Percentiles rank a stretch among this genome's conserved stretches.
Evolutionary conservation across 352 stramenopile genomes (phyloP).

Genomic region (Phytopythium aichiense): DNA sequence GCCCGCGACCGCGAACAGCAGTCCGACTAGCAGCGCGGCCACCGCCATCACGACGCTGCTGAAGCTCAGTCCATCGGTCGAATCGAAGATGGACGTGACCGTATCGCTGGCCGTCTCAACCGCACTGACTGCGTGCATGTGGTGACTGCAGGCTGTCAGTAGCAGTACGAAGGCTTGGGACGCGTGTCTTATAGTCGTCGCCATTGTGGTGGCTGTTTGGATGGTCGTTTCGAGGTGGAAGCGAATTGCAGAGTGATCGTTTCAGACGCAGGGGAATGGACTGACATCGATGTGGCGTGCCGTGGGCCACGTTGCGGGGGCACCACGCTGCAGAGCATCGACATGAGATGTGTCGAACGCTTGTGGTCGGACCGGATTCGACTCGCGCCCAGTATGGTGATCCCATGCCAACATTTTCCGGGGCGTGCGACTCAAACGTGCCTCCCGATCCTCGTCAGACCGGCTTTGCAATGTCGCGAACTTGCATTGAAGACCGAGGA

Average conservation of each 20-base stretch:
- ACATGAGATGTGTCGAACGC: not conserved
- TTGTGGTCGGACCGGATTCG: not conserved
- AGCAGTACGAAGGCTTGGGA: constrained; percentile 1
- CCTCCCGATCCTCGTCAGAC: not conserved
- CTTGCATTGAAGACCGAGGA: no score
- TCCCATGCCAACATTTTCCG: not conserved
- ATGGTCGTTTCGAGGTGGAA: constrained; percentile 1
- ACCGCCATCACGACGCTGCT: constrained; percentile 35
- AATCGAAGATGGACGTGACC: constrained; percentile 31
- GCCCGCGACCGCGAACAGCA: constrained; percentile 37
- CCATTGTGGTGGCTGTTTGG: not conserved
- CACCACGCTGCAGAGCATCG: not conserved
- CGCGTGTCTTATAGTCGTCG: not conserved
- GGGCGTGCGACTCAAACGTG: constrained; percentile 4
- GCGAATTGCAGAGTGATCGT: constrained; percentile 19
- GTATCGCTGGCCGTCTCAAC: constrained; percentile 19
- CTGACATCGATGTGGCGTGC: not conserved
- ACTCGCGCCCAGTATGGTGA: not conserved
- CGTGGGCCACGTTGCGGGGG: not conserved
- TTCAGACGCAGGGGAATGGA: not conserved
- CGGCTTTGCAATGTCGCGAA: not conserved
- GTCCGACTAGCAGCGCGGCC: constrained; percentile 36
- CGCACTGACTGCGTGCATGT: constrained; percentile 8
- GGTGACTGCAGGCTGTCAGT: constrained; percentile 7
- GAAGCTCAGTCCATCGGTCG: constrained; percentile 25